These are phyloP conservation scores for Phaeosphaeriaceae sp. DNA, from an alignment of 2,329 filamentous ascomycete species.

Conservation along the genomic window DNA sequence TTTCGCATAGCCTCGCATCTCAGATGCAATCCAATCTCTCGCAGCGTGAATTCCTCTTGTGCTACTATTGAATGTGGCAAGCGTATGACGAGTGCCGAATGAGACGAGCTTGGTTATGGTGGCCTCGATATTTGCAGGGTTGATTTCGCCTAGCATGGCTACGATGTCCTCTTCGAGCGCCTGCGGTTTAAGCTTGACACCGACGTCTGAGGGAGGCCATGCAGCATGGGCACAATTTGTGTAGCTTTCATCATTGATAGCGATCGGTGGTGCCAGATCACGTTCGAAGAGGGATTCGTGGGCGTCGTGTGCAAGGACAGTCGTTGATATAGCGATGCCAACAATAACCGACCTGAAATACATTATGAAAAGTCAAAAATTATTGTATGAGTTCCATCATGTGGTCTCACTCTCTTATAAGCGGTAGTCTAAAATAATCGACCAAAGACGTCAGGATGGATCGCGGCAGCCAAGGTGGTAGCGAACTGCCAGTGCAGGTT, in stretches of 20 bases:
- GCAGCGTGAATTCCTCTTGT: constrained; percentile 63
- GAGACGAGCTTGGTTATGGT: constrained; percentile 61
- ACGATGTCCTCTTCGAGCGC: constrained; percentile 49
- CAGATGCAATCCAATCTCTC: constrained; percentile 61
- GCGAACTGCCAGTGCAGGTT: constrained; percentile 37
- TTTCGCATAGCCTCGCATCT: constrained; percentile 58
- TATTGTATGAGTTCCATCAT: not conserved
- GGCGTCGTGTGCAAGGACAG: constrained; percentile 34
- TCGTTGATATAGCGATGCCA: constrained; percentile 22
- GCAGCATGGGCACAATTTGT: constrained; percentile 43
- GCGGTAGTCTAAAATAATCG: no score
- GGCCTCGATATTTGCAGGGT: constrained; percentile 55
- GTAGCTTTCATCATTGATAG: constrained; percentile 41
- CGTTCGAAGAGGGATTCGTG: constrained; percentile 35
- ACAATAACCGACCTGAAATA: constrained; percentile 16
- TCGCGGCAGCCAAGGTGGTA: constrained; percentile 8
- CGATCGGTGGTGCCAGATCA: constrained; percentile 36
- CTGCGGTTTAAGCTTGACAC: constrained; percentile 49
- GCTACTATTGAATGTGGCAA: constrained; percentile 59
- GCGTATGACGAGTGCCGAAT: constrained; percentile 64
- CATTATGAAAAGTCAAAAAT: constrained; percentile 19
- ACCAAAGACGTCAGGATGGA: constrained; percentile 2
- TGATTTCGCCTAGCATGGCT: constrained; percentile 49
- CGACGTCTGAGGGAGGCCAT: constrained; percentile 52
- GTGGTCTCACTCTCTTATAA: constrained; percentile 17